Base-by-base conservation (phyloP, 805 yeast genomes). In the Cyberlindnera petersonii region DNA sequence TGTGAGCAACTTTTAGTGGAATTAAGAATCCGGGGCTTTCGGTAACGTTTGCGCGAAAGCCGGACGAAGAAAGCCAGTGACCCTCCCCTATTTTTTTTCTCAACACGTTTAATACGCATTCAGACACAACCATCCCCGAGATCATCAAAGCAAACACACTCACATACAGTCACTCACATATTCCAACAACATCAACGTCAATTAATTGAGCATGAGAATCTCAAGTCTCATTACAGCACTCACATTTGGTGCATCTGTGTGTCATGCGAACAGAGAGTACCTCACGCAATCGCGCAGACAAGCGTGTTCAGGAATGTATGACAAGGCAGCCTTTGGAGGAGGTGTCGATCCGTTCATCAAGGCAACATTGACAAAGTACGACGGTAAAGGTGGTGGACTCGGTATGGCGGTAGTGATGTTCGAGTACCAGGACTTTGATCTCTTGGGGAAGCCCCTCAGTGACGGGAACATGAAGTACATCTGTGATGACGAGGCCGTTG, bases 231-330 rank as follows among this genome's bases (percentile, higher is more conserved):
- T 35, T 15, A 6, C 19, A 7, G 29, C 33, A 4, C 29, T 29
- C 3, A 6, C 24, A 9, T 17, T n/a, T n/a, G n/a, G 14, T 10
- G 26, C 33, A 17, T 19, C 29, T 8, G 24, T 35, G 13, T 18
- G 26, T 18, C 4, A 24, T 13, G 71, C 68, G 18, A 66, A 67
- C 47, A 61, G 64, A 54, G 82, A 72, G 22, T 55, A 56, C 19
- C 68, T 86, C 47, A 71, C 73, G 32, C 59, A 72, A 13, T 61
- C 53, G 9, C 64, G 74, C 34, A 68, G 80, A 14, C 93, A 86
- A 53, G 76, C 77, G 19, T 91, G 98, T 60, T 72, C 88, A 5
- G 98, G 98, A 24, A 82, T 91, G 79, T 91, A 91, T 64, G 75
- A 89, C 40, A 80, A 79, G 51, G 69, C 76, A 33, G 95, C 89